These are phyloP conservation scores for Aureobasidium sp. DNA, from an alignment of 2,329 filamentous ascomycete species.

Conservation along the genomic window DNA sequence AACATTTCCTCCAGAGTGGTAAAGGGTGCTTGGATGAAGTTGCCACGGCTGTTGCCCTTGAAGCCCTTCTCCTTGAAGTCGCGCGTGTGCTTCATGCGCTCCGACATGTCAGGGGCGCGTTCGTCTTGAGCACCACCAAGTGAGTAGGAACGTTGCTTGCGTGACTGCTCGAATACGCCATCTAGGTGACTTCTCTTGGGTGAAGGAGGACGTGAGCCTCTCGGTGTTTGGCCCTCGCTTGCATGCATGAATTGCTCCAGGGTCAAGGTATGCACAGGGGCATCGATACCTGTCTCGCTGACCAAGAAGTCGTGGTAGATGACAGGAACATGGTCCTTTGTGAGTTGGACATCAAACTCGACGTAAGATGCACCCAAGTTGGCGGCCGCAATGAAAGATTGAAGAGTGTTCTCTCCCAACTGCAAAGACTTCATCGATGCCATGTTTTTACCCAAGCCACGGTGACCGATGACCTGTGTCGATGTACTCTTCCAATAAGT, in stretches of 20 bases:
- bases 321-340: slow-evolving; percentile 96
- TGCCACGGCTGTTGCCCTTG: slow-evolving; percentile 89
- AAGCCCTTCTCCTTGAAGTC: slow-evolving; percentile 93
- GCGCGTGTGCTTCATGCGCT: slow-evolving; percentile 94
- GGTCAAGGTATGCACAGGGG: slow-evolving; percentile 89
- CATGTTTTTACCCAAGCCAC: slow-evolving; percentile 83
- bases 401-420: slow-evolving; percentile 90
- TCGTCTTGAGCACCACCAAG: slow-evolving; percentile 45
- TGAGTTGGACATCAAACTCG: slow-evolving; percentile 83
- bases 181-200: slow-evolving; percentile 24
- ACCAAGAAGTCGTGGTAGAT: slow-evolving; percentile 99
- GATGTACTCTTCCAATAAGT: slow-evolving; percentile 95
- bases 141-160: slow-evolving; percentile 48
- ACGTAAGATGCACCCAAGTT: slow-evolving; percentile 75
- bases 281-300: slow-evolving; percentile 94
- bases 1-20: slow-evolving; percentile 93
- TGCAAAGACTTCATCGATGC: slow-evolving; percentile 78
- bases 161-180: slow-evolving; percentile 20
- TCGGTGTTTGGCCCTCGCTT: slow-evolving; percentile 48
- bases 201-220: slow-evolving; percentile 40
- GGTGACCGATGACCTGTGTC: slow-evolving; percentile 71
- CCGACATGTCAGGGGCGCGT: slow-evolving; percentile 50
- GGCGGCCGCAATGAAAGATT: slow-evolving; percentile 90
- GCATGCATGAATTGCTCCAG: slow-evolving; percentile 93
- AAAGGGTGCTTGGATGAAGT: slow-evolving; percentile 92